Conservation (phyloP, 176 grass and related monocot species). For the Eragrostis nindensis region DNA sequence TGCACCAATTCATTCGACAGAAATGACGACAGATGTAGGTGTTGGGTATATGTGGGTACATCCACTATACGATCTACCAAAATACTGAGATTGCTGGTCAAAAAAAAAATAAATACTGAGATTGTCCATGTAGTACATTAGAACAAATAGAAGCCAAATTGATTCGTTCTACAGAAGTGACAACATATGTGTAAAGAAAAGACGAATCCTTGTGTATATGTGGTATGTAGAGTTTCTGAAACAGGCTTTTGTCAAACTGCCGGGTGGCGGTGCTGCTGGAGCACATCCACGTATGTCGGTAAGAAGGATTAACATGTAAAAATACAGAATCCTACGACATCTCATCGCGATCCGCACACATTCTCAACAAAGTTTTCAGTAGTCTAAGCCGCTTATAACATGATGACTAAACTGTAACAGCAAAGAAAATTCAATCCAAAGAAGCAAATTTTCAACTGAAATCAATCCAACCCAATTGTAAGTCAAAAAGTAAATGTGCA, state of each 20-base stretch:
- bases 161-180: neutral
- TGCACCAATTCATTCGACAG: no score
- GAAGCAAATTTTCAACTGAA: neutral
- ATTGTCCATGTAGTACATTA: neutral
- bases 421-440: neutral
- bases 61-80: neutral
- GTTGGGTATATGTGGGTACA: neutral
- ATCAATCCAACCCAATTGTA: conserved; percentile 24
- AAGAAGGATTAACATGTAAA: neutral
- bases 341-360: neutral
- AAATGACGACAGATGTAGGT: no score
- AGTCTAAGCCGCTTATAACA: conserved; percentile 7
- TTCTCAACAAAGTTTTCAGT: conserved; percentile 22
- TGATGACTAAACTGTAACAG: conserved; percentile 27
- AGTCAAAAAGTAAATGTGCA: conserved; percentile 34
- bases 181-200: neutral
- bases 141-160: neutral
- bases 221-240: neutral
- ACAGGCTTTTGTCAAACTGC: neutral
- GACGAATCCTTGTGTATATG: neutral
- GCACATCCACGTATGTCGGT: neutral
- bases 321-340: neutral
- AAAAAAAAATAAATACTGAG: no score
- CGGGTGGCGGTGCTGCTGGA: neutral
- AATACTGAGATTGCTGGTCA: neutral